Evolutionary conservation across 169 alveolate genomes (phyloP), one percentile per base, ranked within the genome.

Genomic region (Plasmodium vinckei): DNA sequence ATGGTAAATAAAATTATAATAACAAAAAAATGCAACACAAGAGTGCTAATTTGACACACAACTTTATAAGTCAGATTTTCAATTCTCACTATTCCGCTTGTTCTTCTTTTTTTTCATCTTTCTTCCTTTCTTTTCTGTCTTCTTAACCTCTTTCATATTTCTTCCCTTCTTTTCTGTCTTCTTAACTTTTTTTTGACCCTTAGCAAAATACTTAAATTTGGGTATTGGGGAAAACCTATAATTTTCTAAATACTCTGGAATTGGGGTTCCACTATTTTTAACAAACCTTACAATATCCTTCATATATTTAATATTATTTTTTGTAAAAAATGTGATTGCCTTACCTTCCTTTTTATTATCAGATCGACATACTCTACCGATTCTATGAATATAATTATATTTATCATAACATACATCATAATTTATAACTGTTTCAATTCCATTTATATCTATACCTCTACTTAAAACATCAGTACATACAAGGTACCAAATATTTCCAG

Each of bases 311-410:
- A 82, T 61, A 47, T 82, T 61, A 23, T 82, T 64, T n/a, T 53
- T 23, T 3, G 71, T 68, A 54, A 67, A 82, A 33, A 82, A 49
- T 6, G 90, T 82, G 9, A 82, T 82, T 12, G 90, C 90, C 15
- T 69, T 82, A 9, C 90, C 97, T 13, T 99, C 99, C 63, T 92
- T 90, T 42, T 93, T 95, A 33, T 33, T 33, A 4, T 99, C 99
- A 0, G 99, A 99, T 54, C 99, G 93, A 23, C 99, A 99, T 6
- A 99, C 97, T 73, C 99, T 95, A 1, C 99, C 99, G 13, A 98
- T 96, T 77, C 99, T 95, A 93, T 99, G 99, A 44, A 99, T 97
- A 91, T 99, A 99, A 75, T 94, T 96, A 47, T 97, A 96, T 25
- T 97, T 94, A 9, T 97, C 95, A 88, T 95, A 96, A n/a, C 99